Percentiles rank a stretch among this genome's conserved stretches.
Evolutionary conservation across 106 monocot species (phyloP).

Genomic region (Acorus gramineus): DNA sequence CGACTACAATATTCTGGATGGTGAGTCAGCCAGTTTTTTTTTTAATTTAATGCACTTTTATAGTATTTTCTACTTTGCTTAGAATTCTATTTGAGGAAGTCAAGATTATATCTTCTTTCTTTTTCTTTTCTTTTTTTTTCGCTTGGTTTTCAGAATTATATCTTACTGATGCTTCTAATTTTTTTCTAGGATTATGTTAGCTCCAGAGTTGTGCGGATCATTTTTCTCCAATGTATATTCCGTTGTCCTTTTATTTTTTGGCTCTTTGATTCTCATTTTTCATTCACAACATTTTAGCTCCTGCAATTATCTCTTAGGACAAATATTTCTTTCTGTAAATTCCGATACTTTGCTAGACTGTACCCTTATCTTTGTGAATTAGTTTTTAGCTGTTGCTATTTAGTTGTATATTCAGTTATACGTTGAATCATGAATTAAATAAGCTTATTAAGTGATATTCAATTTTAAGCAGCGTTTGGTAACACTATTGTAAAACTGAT

Average conservation of each 20-base stretch:
- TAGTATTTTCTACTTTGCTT: not conserved
- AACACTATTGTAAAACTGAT: too few species aligned
- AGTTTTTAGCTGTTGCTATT: too few species aligned
- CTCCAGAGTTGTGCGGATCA: slow-evolving; percentile 91
- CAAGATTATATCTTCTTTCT: not conserved
- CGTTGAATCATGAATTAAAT: too few species aligned
- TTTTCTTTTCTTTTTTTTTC: not conserved
- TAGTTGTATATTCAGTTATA: too few species aligned
- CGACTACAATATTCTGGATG: slow-evolving; percentile 66
- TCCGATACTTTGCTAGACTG: too few species aligned
- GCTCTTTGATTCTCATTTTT: not conserved
- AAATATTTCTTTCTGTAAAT: too few species aligned
- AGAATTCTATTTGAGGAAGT: not conserved
- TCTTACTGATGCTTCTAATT: not conserved
- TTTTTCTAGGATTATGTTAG: slow-evolving; percentile 80
- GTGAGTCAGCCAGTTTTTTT: not conserved
- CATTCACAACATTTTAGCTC: too few species aligned
- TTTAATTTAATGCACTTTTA: not conserved
- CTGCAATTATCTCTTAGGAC: too few species aligned
- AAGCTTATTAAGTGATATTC: too few species aligned
- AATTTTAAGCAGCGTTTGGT: too few species aligned
- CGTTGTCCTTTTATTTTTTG: not conserved
- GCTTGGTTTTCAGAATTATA: slow-evolving; percentile 1
- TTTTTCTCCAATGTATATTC: slow-evolving; percentile 78
- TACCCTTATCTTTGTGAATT: too few species aligned